Evolutionary conservation across 441 rosid genomes (phyloP).

Genomic region (Mallotus repandus): DNA sequence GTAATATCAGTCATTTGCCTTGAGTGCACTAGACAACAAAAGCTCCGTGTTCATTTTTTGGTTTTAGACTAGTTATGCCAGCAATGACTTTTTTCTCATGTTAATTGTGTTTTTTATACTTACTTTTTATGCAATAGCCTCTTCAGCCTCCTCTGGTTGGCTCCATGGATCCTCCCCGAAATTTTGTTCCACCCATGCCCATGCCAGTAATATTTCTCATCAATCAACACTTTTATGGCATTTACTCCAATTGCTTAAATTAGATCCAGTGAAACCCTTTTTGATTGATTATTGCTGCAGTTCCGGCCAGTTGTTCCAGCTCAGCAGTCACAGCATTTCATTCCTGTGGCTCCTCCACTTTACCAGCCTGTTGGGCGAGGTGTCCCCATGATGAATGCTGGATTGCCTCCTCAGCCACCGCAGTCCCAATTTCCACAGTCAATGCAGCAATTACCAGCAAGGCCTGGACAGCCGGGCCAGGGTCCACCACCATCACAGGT

Average conservation of each 20-base stretch:
- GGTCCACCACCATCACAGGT: slow-evolving; percentile 50
- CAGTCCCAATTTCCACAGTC: slow-evolving; percentile 59
- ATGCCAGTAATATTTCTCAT: slow-evolving; percentile 58
- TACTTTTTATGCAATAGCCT: slow-evolving; percentile 38
- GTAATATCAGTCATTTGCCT: slow-evolving; percentile 10
- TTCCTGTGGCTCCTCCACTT: slow-evolving; percentile 58
- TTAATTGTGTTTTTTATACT: slow-evolving; percentile 14
- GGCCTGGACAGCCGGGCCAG: slow-evolving; percentile 58
- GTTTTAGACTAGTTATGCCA: slow-evolving; percentile 15
- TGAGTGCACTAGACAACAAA: slow-evolving; percentile 3
- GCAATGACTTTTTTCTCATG: slow-evolving; percentile 19
- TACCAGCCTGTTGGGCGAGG: slow-evolving; percentile 63
- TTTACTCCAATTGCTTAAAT: slow-evolving; percentile 10
- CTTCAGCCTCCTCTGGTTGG: slow-evolving; percentile 55
- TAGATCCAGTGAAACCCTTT: slow-evolving; percentile 14
- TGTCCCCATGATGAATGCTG: slow-evolving; percentile 52
- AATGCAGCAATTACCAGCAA: slow-evolving; percentile 61
- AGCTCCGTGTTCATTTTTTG: not conserved
- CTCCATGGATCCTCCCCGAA: slow-evolving; percentile 64
- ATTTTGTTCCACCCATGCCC: slow-evolving; percentile 62
- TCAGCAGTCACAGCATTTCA: slow-evolving; percentile 64
- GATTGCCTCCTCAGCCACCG: slow-evolving; percentile 63
- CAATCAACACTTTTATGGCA: slow-evolving; percentile 8
- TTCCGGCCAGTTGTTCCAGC: slow-evolving; percentile 57
- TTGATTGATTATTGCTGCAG: slow-evolving; percentile 34